phyloP scores from a whole-genome alignment of 2,329 filamentous ascomycete species.

The Hysterium pulicare region DNA sequence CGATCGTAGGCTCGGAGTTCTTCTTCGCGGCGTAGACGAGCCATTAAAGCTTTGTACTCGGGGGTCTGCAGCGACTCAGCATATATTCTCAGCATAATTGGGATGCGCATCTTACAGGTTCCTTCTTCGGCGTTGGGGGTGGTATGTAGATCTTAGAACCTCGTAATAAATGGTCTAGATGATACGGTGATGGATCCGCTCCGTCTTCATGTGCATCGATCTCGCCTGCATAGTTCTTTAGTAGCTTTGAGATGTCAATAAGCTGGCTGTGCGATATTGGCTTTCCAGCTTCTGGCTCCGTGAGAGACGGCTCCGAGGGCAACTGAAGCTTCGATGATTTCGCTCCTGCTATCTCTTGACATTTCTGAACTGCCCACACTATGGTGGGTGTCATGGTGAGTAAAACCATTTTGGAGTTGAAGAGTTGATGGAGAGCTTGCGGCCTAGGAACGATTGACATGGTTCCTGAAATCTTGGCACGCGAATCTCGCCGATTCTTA shows the following conservation, averaged over 20 bases:
- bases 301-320: conserved; percentile 49
- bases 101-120: conserved; percentile 57
- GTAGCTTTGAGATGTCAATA: conserved; percentile 56
- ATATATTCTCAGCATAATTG: neutral
- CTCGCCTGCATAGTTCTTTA: conserved; percentile 37
- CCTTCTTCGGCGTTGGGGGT: conserved; percentile 75
- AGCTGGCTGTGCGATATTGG: conserved; percentile 72
- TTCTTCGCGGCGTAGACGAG: conserved; percentile 74
- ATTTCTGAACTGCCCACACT: conserved; percentile 56
- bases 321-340: conserved; percentile 20
- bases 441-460: neutral
- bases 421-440: neutral
- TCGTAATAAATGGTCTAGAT: conserved; percentile 67
- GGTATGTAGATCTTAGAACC: conserved; percentile 71
- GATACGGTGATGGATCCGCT: conserved; percentile 19
- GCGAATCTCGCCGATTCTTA: neutral
- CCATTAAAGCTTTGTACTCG: conserved; percentile 87
- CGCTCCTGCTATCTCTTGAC: conserved; percentile 17
- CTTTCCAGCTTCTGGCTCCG: conserved; percentile 54
- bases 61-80: conserved; percentile 52
- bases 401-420: conserved; percentile 59
- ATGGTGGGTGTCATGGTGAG: conserved; percentile 72
- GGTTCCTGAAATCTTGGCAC: neutral
- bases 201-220: conserved; percentile 2
- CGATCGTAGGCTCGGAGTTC: conserved; percentile 78